Conservation (phyloP, 345 rosid genomes). For the Populus alba region DNA sequence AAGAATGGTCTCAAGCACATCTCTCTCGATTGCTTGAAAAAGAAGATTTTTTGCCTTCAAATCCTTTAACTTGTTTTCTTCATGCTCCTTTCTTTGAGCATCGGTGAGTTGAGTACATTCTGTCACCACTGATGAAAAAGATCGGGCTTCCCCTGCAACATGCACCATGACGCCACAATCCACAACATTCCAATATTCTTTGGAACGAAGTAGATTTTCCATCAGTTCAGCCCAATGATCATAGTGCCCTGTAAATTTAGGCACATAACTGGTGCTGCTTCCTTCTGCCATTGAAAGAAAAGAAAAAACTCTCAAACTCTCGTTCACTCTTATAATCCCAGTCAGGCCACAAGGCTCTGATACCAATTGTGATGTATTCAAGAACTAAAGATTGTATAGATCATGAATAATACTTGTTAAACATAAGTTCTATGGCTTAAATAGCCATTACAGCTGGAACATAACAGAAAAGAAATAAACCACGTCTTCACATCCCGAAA, state of each 20-base stretch:
- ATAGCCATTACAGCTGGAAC: too few relatives aligned
- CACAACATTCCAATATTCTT: neutral
- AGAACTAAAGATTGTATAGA: too few relatives aligned
- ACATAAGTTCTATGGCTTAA: too few relatives aligned
- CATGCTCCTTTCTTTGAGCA: neutral
- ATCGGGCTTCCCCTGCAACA: neutral
- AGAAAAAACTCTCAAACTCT: neutral
- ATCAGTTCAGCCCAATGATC: conserved; percentile 9
- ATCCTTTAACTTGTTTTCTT: neutral
- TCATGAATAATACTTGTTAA: too few relatives aligned
- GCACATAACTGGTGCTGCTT: neutral
- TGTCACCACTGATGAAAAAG: neutral
- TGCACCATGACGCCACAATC: neutral
- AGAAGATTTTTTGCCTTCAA: conserved; percentile 9
- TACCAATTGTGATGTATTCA: neutral
- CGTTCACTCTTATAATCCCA: neutral
- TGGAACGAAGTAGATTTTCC: conserved; percentile 4
- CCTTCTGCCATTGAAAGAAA: neutral
- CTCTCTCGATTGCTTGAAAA: conserved; percentile 9
- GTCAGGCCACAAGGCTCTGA: accelerated
- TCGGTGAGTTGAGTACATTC: accelerated
- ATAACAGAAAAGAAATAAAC: too few relatives aligned
- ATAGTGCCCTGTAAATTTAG: neutral
- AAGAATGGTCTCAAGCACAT: neutral
- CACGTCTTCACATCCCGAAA: too few relatives aligned